phyloP scores from a whole-genome alignment of 768 basidiomycete species.

The Auriscalpium orientale region DNA sequence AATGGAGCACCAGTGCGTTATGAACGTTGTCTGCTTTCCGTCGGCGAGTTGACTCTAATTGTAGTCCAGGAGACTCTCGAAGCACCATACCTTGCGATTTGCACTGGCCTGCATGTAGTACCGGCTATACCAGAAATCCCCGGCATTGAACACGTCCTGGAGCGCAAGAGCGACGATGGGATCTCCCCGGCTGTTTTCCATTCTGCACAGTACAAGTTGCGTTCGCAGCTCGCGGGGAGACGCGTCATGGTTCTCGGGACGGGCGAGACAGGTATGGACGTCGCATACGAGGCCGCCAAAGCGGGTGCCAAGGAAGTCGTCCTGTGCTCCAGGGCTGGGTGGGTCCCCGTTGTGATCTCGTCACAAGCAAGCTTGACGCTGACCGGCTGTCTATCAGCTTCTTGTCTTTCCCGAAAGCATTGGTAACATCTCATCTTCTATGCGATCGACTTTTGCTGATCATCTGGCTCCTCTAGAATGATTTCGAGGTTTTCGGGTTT shows the following conservation, averaged over 20 bases:
- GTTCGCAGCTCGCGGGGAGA: slow-evolving; percentile 35
- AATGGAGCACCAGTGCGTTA: slow-evolving; percentile 25
- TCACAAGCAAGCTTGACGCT: background rate
- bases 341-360: background rate
- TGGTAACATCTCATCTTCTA: slow-evolving; percentile 24
- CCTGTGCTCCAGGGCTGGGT: slow-evolving; percentile 46
- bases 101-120: slow-evolving; percentile 49
- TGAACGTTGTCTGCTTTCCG: background rate
- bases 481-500: slow-evolving; percentile 47
- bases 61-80: slow-evolving; percentile 25
- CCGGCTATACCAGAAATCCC: slow-evolving; percentile 44
- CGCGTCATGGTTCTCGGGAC: slow-evolving; percentile 50
- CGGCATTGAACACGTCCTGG: slow-evolving; percentile 36
- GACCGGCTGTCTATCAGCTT: slow-evolving; percentile 27
- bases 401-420: slow-evolving; percentile 50
- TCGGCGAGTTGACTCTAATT: background rate
- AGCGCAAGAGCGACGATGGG: slow-evolving; percentile 8
- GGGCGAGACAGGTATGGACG: slow-evolving; percentile 59
- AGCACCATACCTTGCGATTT: slow-evolving; percentile 38
- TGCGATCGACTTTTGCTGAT: background rate
- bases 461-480: slow-evolving; percentile 29
- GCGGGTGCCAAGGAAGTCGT: slow-evolving; percentile 44
- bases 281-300: slow-evolving; percentile 43
- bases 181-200: slow-evolving; percentile 33
- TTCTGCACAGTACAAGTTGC: slow-evolving; percentile 43